A percentile compares a stretch with the other conserved stretches of the same genome.
These are phyloP conservation scores for Petunia secreta DNA, from an alignment of 257 asterid genomes.

Conservation along the genomic window DNA sequence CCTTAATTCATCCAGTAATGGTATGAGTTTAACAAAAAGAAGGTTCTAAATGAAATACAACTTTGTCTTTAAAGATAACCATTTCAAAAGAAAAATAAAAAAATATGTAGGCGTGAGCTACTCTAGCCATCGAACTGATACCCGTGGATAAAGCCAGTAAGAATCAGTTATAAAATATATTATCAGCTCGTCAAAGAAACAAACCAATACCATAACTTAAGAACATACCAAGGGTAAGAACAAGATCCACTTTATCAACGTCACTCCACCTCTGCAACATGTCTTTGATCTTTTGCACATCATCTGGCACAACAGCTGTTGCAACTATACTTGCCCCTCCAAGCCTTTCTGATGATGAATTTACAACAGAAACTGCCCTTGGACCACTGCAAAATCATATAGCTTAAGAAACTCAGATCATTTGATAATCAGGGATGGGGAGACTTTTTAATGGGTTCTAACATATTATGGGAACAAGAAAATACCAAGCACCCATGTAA, in stretches of 20 bases:
- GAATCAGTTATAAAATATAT: slow-evolving; percentile 17
- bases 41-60: not conserved
- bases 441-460: not conserved
- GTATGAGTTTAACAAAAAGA: slow-evolving; percentile 26
- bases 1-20: slow-evolving; percentile 48
- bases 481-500: not conserved
- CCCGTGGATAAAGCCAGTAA: slow-evolving; percentile 24
- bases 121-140: not conserved
- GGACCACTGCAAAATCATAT: slow-evolving; percentile 72
- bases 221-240: slow-evolving; percentile 86
- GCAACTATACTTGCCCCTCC: slow-evolving; percentile 82
- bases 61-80: not conserved
- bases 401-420: slow-evolving; percentile 22
- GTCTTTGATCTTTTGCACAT: slow-evolving; percentile 69
- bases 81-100: not conserved
- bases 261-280: slow-evolving; percentile 83
- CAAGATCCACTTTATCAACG: slow-evolving; percentile 82
- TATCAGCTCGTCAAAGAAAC: slow-evolving; percentile 20
- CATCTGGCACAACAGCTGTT: slow-evolving; percentile 86
- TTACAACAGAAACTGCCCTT: slow-evolving; percentile 85
- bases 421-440: not conserved
- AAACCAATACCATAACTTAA: not conserved
- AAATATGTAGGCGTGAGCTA: not conserved
- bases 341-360: slow-evolving; percentile 75
- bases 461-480: not conserved